phyloP scores from a whole-genome alignment of 345 rosid species.

The Gossypium sturtianum region DNA sequence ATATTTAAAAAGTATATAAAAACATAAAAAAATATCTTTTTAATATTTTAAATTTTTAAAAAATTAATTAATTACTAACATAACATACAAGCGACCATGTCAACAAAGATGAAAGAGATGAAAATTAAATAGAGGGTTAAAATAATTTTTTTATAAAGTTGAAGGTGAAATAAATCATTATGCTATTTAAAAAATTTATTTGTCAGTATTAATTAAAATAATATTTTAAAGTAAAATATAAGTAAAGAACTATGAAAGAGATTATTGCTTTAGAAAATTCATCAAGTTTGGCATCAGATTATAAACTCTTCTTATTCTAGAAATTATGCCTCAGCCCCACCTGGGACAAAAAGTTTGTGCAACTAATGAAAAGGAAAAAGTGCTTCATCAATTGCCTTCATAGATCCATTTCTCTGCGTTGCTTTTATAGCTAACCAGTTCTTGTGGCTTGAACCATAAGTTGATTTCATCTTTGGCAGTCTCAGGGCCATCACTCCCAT shows the following conservation, averaged over 20 bases:
- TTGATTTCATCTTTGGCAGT: conserved; percentile 87
- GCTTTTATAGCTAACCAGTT: conserved; percentile 70
- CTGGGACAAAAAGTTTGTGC: background rate
- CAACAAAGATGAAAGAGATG: too few relatives aligned
- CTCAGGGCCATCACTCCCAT: conserved; percentile 97
- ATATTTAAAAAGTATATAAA: too few relatives aligned
- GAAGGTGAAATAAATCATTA: too few relatives aligned
- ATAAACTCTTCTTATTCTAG: background rate
- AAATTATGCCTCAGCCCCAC: background rate
- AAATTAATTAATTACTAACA: too few relatives aligned
- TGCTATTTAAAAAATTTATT: too few relatives aligned
- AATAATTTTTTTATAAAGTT: too few relatives aligned
- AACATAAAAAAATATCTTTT: too few relatives aligned
- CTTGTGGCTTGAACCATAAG: conserved; percentile 95
- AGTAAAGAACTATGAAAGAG: background rate
- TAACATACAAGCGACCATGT: too few relatives aligned
- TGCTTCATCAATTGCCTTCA: conserved; percentile 39
- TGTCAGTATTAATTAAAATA: too few relatives aligned
- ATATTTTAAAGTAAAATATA: too few relatives aligned
- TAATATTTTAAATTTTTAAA: too few relatives aligned
- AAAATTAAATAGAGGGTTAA: too few relatives aligned
- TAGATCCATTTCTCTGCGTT: conserved; percentile 91
- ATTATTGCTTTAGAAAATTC: background rate
- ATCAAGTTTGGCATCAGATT: background rate
- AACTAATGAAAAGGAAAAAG: background rate